Percentiles rank a stretch among this genome's conserved stretches.
These are phyloP conservation scores for Caryopteris hybrid DNA, from an alignment of 305 asterid genomes.

Conservation along the genomic window DNA sequence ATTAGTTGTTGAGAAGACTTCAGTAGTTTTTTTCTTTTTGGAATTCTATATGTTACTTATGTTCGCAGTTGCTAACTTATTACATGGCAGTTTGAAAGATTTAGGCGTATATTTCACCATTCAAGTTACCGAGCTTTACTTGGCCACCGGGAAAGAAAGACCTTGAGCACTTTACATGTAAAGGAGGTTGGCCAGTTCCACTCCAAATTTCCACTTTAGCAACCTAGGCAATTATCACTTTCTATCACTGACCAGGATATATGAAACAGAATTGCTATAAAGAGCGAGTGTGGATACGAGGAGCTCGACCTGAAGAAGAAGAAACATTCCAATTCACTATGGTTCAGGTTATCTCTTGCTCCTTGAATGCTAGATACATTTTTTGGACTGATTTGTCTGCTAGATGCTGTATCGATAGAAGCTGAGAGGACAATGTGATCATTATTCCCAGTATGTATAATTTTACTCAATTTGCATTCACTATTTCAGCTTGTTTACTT, in stretches of 20 bases:
- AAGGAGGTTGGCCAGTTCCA: slow-evolving; percentile 56
- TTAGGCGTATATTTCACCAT: slow-evolving; percentile 90
- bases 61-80: slow-evolving; percentile 6
- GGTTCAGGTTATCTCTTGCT: slow-evolving; percentile 59
- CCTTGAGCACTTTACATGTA: slow-evolving; percentile 75
- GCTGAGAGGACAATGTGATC: background rate
- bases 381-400: slow-evolving; percentile 6
- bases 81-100: slow-evolving; percentile 70
- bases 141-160: slow-evolving; percentile 81
- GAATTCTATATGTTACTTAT: slow-evolving; percentile 7
- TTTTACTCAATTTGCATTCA: background rate
- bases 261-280: slow-evolving; percentile 61
- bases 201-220: background rate
- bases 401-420: background rate
- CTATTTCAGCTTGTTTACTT: background rate
- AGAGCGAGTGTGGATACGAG: slow-evolving; percentile 85
- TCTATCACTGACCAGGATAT: slow-evolving; percentile 5
- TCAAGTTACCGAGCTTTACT: slow-evolving; percentile 84
- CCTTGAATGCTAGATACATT: background rate
- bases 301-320: slow-evolving; percentile 93
- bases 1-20: background rate
- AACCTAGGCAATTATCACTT: background rate
- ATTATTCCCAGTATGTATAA: background rate
- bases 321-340: slow-evolving; percentile 78
- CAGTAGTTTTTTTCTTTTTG: background rate